Evolutionary conservation across 176 grass and related monocot species (phyloP), one percentile per base, ranked within the genome.

Genomic region (Hsuehochloa calcarea): DNA sequence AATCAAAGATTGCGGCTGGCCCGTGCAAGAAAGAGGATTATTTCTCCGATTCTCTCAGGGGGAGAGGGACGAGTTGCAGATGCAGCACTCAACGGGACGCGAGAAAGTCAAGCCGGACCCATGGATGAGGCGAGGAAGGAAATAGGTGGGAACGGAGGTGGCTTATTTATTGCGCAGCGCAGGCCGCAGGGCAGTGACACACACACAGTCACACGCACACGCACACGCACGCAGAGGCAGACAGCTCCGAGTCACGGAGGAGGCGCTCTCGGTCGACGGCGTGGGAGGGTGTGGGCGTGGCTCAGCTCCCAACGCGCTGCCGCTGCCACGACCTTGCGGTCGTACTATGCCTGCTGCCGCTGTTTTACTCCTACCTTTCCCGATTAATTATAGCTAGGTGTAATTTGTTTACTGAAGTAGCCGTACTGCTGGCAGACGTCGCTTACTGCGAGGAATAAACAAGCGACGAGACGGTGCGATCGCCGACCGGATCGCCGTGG

Each of bases 161-260:
- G 73, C 64, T 70, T 86, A 90, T 90, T 90, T 90, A 90, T 90
- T 83, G 58, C 72, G 72, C 78, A 6, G 68, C 58, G 34, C 35
- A 31, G 74, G 52, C 47, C 49, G 47, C 26, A 52, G 56, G 70
- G 78, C 71, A 85, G 83, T 44, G 72, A 65, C 83, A 72, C 77
- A 41, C 72, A 8, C 71, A 74, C 58, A 29, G 76, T 52, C 46
- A 47, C 78, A 64, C 67, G 75, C 68, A 72, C 72, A n/a, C 58
- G 44, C 45, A 46, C 78, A 64, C 67, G 75, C 68, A 72, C 73
- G 86, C 80, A 40, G 86, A 78, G 67, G 45, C 77, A 41, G 69
- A 43, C 77, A 39, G 54, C 70, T 81, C 83, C 63, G 23, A 23
- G 23, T 70, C 78, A 82, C 83, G 71, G 88, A 90, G 83, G 78